Percentiles rank a stretch among this genome's conserved stretches.
phyloP scores from a whole-genome alignment of 2,329 filamentous ascomycete genomes.

The Scytalidium sp. region DNA sequence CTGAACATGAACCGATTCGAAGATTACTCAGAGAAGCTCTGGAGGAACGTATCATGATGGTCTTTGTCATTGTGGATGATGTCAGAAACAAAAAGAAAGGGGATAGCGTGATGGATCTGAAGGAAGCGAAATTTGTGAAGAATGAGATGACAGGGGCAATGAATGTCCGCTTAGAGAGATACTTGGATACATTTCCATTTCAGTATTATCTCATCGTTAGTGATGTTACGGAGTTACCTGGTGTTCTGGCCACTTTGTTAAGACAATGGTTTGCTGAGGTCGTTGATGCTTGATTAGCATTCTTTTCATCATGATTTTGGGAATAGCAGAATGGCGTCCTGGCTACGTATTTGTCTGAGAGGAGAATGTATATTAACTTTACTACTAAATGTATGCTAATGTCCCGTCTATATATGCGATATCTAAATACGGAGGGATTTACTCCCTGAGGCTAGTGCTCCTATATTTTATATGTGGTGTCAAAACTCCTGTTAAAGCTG shows the following conservation, averaged over 20 bases:
- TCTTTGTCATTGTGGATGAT: conserved; percentile 93
- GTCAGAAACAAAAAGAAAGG: conserved; percentile 46
- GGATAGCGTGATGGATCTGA: conserved; percentile 80
- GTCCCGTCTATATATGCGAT: too few species aligned
- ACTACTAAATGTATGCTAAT: too few species aligned
- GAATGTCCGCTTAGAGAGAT: conserved; percentile 79
- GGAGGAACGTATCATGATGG: conserved; percentile 94
- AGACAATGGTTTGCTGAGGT: conserved; percentile 93
- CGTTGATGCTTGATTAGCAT: conserved; percentile 21
- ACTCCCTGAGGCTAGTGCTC: too few species aligned
- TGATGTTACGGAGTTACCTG: conserved; percentile 85
- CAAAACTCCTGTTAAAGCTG: too few species aligned
- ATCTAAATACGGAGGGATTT: too few species aligned
- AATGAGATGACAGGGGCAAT: conserved; percentile 55
- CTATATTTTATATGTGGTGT: too few species aligned
- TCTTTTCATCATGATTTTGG: neutral
- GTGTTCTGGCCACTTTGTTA: conserved; percentile 80
- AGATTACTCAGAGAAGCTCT: conserved; percentile 81
- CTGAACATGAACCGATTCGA: conserved; percentile 77
- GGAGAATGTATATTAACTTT: too few species aligned
- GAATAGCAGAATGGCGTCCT: neutral
- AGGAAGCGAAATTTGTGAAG: conserved; percentile 77
- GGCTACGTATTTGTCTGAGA: neutral
- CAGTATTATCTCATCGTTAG: conserved; percentile 95
- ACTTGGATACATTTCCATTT: conserved; percentile 95